Evolutionary conservation across 208 protist species (phyloP).

Genomic region (Leishmania arabica): DNA sequence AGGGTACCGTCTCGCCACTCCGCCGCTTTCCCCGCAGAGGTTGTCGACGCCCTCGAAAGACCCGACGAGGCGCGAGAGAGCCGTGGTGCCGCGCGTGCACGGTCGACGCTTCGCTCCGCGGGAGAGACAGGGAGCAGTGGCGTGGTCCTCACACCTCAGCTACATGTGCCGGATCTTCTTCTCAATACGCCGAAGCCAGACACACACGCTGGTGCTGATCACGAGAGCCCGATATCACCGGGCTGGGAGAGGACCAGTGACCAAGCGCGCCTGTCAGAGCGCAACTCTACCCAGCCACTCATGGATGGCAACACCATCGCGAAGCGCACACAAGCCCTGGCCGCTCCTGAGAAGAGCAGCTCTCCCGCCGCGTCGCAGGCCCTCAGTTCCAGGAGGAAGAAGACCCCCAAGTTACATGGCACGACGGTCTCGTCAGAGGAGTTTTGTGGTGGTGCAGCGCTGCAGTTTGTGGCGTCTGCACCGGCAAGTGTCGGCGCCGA

Average conservation of each 20-base stretch:
- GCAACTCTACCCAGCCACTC: constrained; percentile 8
- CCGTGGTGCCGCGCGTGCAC: neutral
- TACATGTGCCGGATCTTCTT: neutral
- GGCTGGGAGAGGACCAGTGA: neutral
- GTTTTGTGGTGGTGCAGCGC: neutral
- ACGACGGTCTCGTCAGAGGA: neutral
- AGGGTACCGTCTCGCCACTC: neutral
- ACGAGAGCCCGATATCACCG: neutral
- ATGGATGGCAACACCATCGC: constrained; percentile 9
- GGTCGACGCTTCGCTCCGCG: neutral
- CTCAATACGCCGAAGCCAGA: neutral
- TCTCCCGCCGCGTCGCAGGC: neutral
- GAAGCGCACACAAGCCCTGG: neutral
- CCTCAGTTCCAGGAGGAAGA: neutral
- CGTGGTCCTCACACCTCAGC: neutral
- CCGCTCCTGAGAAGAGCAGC: neutral
- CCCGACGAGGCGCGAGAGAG: neutral
- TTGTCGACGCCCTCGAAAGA: neutral
- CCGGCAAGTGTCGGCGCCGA: neutral
- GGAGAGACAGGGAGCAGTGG: neutral
- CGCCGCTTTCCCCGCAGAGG: neutral
- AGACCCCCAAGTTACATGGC: neutral
- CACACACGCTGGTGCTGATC: no score
- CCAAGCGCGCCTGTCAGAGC: neutral
- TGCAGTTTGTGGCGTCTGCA: neutral